Evolutionary conservation across 139 green algal species (phyloP).

Genomic region (Chlorella sp.): DNA sequence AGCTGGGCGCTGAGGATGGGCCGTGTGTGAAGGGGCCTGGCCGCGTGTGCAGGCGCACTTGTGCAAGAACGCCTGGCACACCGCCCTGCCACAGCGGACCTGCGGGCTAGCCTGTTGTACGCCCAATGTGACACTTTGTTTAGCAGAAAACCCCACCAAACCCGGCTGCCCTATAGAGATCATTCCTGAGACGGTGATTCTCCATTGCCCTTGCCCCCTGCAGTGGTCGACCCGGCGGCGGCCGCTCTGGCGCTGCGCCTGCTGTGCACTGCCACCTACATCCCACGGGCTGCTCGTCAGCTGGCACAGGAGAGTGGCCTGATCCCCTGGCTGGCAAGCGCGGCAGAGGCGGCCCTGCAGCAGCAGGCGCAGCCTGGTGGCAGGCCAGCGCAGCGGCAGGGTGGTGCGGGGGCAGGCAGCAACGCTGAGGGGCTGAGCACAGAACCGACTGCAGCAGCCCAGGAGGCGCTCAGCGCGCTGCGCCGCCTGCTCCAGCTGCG

Average conservation of each 20-base stretch:
- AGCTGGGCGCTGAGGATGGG: neutral
- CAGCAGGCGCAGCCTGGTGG: neutral
- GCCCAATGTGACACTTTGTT: no score
- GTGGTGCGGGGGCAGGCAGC: neutral
- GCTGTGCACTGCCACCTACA: constrained; percentile 32
- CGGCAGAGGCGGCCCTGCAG: neutral
- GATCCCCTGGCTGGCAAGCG: constrained; percentile 33
- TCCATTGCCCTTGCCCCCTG: neutral
- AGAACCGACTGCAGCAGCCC: neutral
- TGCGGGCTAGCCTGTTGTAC: no score
- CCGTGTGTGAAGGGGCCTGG: no score
- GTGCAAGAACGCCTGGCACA: no score
- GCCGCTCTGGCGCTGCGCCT: constrained; percentile 26
- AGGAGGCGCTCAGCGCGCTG: constrained; percentile 6
- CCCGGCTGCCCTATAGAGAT: no score
- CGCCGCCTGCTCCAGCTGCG: constrained; percentile 28
- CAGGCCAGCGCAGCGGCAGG: neutral
- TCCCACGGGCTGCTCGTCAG: constrained; percentile 38
- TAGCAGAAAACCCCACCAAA: no score
- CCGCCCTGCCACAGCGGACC: no score
- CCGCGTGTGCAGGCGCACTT: no score
- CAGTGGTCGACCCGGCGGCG: constrained; percentile 28
- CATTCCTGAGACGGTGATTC: no score
- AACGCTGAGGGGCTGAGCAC: neutral
- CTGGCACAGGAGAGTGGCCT: constrained; percentile 33